phyloP scores from a whole-genome alignment of 805 yeast species.

The Hanseniaspora vineae region DNA sequence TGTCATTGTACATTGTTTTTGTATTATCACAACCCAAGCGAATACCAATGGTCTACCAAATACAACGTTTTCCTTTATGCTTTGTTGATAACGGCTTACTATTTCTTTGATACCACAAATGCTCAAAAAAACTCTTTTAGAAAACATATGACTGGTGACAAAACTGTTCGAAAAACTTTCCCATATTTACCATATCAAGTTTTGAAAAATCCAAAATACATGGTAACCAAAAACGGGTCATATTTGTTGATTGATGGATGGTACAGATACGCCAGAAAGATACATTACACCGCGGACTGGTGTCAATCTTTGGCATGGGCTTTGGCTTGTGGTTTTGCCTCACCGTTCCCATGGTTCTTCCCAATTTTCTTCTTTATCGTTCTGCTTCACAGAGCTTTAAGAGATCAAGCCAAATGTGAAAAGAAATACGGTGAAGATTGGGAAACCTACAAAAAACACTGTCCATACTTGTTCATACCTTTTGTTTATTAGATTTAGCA shows the following conservation, averaged over 20 bases:
- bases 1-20: conserved; percentile 84
- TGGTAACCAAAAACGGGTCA: conserved; percentile 77
- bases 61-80: conserved; percentile 48
- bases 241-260: conserved; percentile 84
- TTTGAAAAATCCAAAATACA: conserved; percentile 71
- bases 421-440: conserved; percentile 90
- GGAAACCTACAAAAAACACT: conserved; percentile 70
- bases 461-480: conserved; percentile 90
- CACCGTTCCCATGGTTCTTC: conserved; percentile 93
- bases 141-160: conserved; percentile 70
- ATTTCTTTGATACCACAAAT: conserved; percentile 88
- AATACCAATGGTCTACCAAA: conserved; percentile 57
- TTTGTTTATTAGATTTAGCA: conserved; percentile 41
- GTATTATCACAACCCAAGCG: conserved; percentile 71
- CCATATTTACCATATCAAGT: conserved; percentile 84
- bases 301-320: conserved; percentile 86
- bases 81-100: conserved; percentile 58
- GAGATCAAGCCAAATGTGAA: conserved; percentile 79
- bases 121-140: conserved; percentile 93
- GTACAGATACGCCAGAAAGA: conserved; percentile 86
- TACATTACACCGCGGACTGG: conserved; percentile 92
- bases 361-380: conserved; percentile 83
- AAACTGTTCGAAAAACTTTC: conserved; percentile 67
- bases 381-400: conserved; percentile 72
- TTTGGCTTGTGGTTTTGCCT: conserved; percentile 71